Evolutionary conservation across 129 eudicot species (phyloP).

Genomic region (Solidago caesia): DNA sequence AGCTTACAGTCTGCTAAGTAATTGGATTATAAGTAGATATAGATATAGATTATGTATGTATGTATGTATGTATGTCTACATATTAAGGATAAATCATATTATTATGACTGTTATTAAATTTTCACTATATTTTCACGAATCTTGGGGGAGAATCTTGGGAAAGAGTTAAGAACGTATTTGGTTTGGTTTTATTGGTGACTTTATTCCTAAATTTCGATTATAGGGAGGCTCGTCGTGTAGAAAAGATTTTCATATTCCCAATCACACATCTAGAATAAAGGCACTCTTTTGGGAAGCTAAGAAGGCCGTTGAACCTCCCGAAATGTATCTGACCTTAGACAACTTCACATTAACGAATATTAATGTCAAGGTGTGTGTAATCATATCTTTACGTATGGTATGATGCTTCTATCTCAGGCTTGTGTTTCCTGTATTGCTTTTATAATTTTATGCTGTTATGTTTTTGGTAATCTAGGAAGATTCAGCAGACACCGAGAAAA

Average conservation of each 20-base stretch:
- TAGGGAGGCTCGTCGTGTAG: slow-evolving; percentile 46
- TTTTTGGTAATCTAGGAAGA: slow-evolving; percentile 43
- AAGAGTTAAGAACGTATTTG: neutral
- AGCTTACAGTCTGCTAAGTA: too few relatives aligned
- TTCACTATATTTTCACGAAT: neutral
- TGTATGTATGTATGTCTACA: neutral
- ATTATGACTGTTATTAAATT: too few relatives aligned
- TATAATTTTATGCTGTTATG: neutral
- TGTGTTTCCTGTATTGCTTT: neutral
- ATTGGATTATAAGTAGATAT: neutral
- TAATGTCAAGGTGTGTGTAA: slow-evolving; percentile 48
- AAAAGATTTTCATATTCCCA: slow-evolving; percentile 30
- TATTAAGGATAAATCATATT: neutral
- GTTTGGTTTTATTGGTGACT: neutral
- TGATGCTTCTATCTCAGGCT: neutral
- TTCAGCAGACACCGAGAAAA: slow-evolving; percentile 21
- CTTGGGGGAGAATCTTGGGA: neutral
- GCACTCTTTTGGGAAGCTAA: slow-evolving; percentile 84
- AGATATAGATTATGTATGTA: neutral
- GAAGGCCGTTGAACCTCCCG: slow-evolving; percentile 58
- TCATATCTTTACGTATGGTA: neutral
- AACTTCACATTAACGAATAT: slow-evolving; percentile 54
- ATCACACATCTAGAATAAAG: slow-evolving; percentile 37
- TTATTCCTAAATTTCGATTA: slow-evolving; percentile 1
- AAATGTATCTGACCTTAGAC: slow-evolving; percentile 48